Percentiles rank a stretch among this genome's conserved stretches.
Evolutionary conservation across 202 grass and related monocot species (phyloP).

Genomic region (Saccharum hybrid): DNA sequence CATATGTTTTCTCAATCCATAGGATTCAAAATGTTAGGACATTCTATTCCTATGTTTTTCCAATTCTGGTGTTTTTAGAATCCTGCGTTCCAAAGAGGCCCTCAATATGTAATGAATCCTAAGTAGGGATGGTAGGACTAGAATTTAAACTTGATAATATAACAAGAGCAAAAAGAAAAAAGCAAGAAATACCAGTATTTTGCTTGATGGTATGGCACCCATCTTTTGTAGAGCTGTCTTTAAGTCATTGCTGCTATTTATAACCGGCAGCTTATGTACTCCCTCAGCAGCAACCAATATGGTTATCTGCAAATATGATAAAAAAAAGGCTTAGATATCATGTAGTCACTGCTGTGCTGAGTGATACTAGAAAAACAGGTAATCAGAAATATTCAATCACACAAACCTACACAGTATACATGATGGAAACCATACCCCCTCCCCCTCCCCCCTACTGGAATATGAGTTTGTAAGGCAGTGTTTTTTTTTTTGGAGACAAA

Average conservation of each 20-base stretch:
- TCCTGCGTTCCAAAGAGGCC: background rate
- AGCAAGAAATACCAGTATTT: slow-evolving; percentile 70
- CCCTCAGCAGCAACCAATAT: slow-evolving; percentile 92
- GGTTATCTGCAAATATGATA: slow-evolving; percentile 62
- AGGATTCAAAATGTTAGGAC: background rate
- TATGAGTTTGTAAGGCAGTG: background rate
- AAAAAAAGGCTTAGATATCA: slow-evolving; percentile 12
- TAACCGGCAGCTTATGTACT: slow-evolving; percentile 78
- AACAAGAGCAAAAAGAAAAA: slow-evolving; percentile 31
- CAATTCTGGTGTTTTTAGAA: background rate
- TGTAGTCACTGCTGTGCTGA: background rate
- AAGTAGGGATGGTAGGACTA: background rate
- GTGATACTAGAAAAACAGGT: background rate
- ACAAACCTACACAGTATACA: background rate
- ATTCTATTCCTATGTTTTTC: background rate
- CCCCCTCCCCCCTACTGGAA: background rate
- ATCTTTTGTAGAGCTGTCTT: slow-evolving; percentile 86
- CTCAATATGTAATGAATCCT: background rate
- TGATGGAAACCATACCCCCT: background rate
- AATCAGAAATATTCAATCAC: slow-evolving; percentile 20
- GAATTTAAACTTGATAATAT: slow-evolving; percentile 5
- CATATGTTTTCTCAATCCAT: background rate
- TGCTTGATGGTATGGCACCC: slow-evolving; percentile 83
- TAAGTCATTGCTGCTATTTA: slow-evolving; percentile 84
- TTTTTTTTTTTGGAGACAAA: background rate